phyloP scores from a whole-genome alignment of 2,329 filamentous ascomycete genomes.

The Remersonia thermophila region DNA sequence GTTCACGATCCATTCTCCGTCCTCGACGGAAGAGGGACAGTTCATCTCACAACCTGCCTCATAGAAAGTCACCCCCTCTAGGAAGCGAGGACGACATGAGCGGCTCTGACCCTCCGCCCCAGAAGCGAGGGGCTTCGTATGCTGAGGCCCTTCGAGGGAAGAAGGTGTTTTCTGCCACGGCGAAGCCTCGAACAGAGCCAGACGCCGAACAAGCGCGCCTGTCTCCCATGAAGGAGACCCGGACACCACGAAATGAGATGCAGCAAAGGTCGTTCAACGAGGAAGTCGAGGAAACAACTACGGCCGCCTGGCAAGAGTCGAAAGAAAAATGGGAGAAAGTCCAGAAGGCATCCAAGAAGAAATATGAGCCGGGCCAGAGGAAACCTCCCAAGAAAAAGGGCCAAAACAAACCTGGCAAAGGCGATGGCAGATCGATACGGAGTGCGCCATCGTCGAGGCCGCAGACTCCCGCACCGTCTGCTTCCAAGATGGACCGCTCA shows the following conservation, averaged over 20 bases:
- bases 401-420: not conserved
- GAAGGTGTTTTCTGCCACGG: slow-evolving; percentile 3
- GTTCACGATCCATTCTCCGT: too few species aligned
- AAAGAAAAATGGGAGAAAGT: not conserved
- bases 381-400: not conserved
- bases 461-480: too few species aligned
- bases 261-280: too few species aligned
- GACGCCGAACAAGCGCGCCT: not conserved
- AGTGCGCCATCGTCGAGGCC: too few species aligned
- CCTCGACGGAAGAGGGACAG: too few species aligned
- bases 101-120: not conserved
- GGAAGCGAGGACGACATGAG: slow-evolving; percentile 1
- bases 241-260: too few species aligned
- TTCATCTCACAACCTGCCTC: not conserved
- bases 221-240: not conserved
- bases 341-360: not conserved
- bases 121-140: slow-evolving; percentile 4
- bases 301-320: too few species aligned
- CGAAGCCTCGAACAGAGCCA: not conserved
- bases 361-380: not conserved
- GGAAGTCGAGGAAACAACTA: too few species aligned
- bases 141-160: slow-evolving; percentile 8
- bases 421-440: not conserved
- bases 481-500: too few species aligned
- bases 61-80: not conserved